Percentiles rank a stretch among this genome's conserved stretches.
These are phyloP conservation scores for Nannochloropsis gaditana DNA, from an alignment of 108 stramenopile genomes.

Conservation along the genomic window DNA sequence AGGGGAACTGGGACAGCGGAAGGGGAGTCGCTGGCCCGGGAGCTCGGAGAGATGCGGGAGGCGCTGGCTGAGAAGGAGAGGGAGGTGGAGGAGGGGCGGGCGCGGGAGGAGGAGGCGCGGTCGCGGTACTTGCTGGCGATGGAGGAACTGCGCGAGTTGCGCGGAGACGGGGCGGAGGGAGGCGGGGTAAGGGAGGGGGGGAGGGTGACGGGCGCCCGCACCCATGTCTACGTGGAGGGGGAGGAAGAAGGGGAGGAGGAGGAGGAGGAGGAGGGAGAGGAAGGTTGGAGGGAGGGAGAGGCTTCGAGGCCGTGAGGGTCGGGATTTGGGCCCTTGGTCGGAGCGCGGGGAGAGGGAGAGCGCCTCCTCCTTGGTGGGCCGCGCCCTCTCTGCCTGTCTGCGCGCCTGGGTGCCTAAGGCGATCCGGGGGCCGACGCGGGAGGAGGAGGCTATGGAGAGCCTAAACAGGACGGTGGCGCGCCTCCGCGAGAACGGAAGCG, in stretches of 20 bases:
- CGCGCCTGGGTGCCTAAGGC: not conserved
- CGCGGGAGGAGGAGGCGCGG: not conserved
- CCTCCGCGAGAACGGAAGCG: constrained; percentile 10
- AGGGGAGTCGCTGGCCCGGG: not conserved
- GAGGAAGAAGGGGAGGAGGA: not conserved
- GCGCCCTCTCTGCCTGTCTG: not conserved
- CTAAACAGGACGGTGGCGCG: not conserved
- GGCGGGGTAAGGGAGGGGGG: not conserved
- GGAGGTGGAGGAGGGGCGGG: not conserved
- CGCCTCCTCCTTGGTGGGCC: not conserved
- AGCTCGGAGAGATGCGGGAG: not conserved
- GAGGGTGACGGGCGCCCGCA: not conserved
- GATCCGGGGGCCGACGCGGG: not conserved
- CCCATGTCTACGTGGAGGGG: not conserved
- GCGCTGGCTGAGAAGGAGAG: not conserved
- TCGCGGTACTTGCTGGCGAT: not conserved
- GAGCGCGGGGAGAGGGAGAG: not conserved
- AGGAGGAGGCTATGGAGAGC: not conserved
- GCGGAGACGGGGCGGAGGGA: not conserved
- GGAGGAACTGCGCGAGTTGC: not conserved
- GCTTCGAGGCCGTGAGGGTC: too few species aligned
- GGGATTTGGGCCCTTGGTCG: too few species aligned
- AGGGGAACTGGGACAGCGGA: not conserved
- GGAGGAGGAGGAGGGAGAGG: not conserved
- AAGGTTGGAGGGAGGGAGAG: not conserved